Evolutionary conservation across 208 protist species (phyloP).

Genomic region (Zelonia costaricensis): DNA sequence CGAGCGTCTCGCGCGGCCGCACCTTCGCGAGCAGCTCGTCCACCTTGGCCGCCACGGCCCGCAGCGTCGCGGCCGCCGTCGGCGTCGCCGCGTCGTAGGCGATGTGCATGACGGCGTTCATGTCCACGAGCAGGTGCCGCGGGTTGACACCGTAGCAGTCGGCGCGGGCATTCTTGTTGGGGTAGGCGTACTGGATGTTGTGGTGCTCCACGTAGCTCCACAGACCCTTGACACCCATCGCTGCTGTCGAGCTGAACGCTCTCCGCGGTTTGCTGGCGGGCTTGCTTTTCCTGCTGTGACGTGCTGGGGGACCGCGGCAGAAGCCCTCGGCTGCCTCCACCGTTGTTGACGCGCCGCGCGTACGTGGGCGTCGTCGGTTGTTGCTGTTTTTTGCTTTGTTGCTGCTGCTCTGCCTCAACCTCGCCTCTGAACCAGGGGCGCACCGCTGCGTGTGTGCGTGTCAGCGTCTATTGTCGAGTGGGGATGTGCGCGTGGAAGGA

Average conservation of each 20-base stretch:
- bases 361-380: too few species aligned
- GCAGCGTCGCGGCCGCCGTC: conserved; percentile 40
- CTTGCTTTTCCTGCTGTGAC: too few species aligned
- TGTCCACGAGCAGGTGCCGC: conserved; percentile 80
- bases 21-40: conserved; percentile 38
- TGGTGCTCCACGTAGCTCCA: conserved; percentile 79
- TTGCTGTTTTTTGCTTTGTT: too few species aligned
- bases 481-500: too few species aligned
- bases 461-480: too few species aligned
- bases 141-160: conserved; percentile 35
- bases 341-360: too few species aligned
- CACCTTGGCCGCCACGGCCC: conserved; percentile 33
- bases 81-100: conserved; percentile 30
- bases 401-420: too few species aligned
- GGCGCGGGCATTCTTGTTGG: conserved; percentile 19
- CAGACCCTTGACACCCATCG: conserved; percentile 83
- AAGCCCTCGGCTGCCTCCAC: too few species aligned
- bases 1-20: conserved; percentile 43
- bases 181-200: conserved; percentile 35
- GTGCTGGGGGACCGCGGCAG: neutral
- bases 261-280: too few species aligned
- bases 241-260: too few species aligned
- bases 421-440: too few species aligned
- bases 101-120: conserved; percentile 81
- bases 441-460: too few species aligned